These are phyloP conservation scores for Gillenia trifoliata DNA, from an alignment of 306 rosid genomes.

Conservation along the genomic window DNA sequence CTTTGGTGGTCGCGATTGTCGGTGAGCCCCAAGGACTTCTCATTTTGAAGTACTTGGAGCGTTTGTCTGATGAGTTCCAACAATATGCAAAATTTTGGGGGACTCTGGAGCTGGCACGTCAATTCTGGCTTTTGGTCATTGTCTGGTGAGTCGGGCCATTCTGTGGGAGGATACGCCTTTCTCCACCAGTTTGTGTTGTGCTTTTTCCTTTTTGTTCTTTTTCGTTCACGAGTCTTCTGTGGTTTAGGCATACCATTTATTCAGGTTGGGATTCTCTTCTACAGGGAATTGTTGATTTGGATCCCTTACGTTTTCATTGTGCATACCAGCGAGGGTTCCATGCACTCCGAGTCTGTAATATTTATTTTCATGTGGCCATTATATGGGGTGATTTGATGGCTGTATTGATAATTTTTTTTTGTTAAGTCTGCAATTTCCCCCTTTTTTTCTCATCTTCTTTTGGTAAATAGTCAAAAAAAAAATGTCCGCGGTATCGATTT, in stretches of 20 bases:
- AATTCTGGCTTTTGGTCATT: slow-evolving; percentile 16
- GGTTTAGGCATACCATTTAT: slow-evolving; percentile 12
- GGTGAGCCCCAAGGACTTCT: slow-evolving; percentile 26
- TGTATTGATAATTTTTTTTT: slow-evolving; percentile 40
- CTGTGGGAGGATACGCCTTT: slow-evolving; percentile 21
- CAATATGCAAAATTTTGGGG: slow-evolving; percentile 26
- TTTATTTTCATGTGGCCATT: slow-evolving; percentile 35
- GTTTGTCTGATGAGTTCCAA: slow-evolving; percentile 31
- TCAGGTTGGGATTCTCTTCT: slow-evolving; percentile 13
- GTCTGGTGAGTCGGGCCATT: slow-evolving; percentile 25
- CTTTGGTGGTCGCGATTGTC: slow-evolving; percentile 35
- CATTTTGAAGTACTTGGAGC: slow-evolving; percentile 38
- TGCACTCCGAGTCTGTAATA: slow-evolving; percentile 29
- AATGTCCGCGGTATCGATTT: slow-evolving; percentile 25
- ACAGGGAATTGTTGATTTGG: slow-evolving; percentile 14
- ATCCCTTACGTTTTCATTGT: slow-evolving; percentile 16
- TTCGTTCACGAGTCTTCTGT: not conserved
- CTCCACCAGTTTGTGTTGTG: slow-evolving; percentile 14
- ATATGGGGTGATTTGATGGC: slow-evolving; percentile 37
- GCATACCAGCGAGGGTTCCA: slow-evolving; percentile 24
- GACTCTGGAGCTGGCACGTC: slow-evolving; percentile 26
- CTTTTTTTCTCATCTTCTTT: slow-evolving; percentile 4
- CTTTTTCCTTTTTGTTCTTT: not conserved
- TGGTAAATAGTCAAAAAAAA: slow-evolving; percentile 19
- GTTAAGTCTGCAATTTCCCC: slow-evolving; percentile 17